A percentile compares a stretch with the other conserved stretches of the same genome.
These are phyloP conservation scores for Populus ilicifolia DNA, from an alignment of 345 rosid species.

Conservation along the genomic window DNA sequence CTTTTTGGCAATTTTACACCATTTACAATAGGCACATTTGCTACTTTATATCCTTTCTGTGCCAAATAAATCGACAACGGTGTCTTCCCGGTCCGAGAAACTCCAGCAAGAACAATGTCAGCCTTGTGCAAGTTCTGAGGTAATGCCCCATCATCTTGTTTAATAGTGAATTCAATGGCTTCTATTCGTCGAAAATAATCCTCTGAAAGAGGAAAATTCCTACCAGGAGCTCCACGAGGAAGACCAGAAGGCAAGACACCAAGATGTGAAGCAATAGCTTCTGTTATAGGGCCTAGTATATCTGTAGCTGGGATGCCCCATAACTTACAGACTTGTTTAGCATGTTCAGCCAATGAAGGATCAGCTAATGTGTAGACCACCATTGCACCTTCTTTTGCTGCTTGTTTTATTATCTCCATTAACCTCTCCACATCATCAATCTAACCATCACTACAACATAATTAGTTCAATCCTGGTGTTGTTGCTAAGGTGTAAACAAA, in stretches of 20 bases:
- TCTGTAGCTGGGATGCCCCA: conserved; percentile 73
- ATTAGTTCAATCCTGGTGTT: background rate
- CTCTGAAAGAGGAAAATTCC: conserved; percentile 48
- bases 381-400: conserved; percentile 79
- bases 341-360: conserved; percentile 70
- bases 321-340: conserved; percentile 55
- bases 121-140: conserved; percentile 69
- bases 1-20: conserved; percentile 59
- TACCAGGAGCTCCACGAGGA: conserved; percentile 64
- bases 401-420: conserved; percentile 76
- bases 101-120: conserved; percentile 71
- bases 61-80: conserved; percentile 76
- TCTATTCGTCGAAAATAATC: conserved; percentile 69
- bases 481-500: too few relatives aligned
- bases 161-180: conserved; percentile 85
- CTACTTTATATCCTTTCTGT: conserved; percentile 83
- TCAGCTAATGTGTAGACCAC: conserved; percentile 72
- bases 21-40: conserved; percentile 77
- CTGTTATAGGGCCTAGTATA: conserved; percentile 82
- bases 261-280: conserved; percentile 68
- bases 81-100: conserved; percentile 84
- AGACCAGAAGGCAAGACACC: conserved; percentile 84
- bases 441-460: conserved; percentile 24
- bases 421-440: conserved; percentile 67
- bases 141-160: conserved; percentile 81